Evolutionary conservation across 2,329 filamentous ascomycete species (phyloP), one percentile per base, ranked within the genome.

Genomic region (Pseudocercospora macadamiae): DNA sequence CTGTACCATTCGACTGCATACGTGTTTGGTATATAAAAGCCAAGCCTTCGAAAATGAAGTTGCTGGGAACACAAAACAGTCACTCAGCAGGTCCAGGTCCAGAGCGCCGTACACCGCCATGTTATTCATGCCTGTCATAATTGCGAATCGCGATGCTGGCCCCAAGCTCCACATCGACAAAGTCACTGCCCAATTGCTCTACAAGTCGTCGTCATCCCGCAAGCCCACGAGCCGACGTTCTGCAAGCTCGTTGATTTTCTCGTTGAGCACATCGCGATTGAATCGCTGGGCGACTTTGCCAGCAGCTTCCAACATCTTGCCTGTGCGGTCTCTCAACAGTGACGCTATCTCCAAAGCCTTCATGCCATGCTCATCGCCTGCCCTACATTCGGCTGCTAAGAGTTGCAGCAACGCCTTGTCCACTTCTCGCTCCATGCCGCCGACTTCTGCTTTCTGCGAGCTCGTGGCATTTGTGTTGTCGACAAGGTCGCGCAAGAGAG

Each of bases 301-400:
- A 1, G 95, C 95, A 3, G 93, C 90, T 73, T 97, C 92, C 58
- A 96, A 76, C 90, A 97, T 97, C 73, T 89, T 88, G 16, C 93
- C 93, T 60, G 86, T 89, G 45, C 86, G 82, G 77, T 97, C 93
- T 44, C 84, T 84, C 87, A 99, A 90, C 69, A 99, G 80, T 62
- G 84, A 82, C 26, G 96, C 95, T 69, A 97, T 84, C 77, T 99
- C 96, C 32, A 99, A 79, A 0, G 93, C 93, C 66, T 93, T 91
- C 91, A 97, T 97, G 4, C 93, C 93, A 26, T 89, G 83, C 63
- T 97, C 93, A 74, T 99, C 95, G 44, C 92, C 91, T 66, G 95
- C 91, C 60, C 92, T 86, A 73, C 95, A 99, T 79, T 97, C 95
- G 5, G 89, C 80, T 2, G 91, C 93, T 70, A 99, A 80, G 73